Percentiles rank a stretch among this genome's conserved stretches.
These are phyloP conservation scores for Leccinum uliginosum DNA, from an alignment of 768 basidiomycete species.

Conservation along the genomic window DNA sequence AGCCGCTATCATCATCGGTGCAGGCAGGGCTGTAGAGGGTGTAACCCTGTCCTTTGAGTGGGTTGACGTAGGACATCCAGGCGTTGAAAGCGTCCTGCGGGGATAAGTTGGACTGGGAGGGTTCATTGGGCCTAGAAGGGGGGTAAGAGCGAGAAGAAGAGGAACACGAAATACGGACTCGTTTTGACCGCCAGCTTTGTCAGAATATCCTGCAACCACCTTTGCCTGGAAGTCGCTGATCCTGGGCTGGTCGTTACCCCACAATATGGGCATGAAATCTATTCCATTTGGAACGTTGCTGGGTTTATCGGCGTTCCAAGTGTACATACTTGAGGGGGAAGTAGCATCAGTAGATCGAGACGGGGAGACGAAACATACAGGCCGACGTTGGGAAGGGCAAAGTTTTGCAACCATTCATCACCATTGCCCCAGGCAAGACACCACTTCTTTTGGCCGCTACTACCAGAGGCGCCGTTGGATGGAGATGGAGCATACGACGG, in stretches of 20 bases:
- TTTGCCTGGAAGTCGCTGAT: constrained; percentile 40
- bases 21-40: constrained; percentile 60
- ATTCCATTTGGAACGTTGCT: constrained; percentile 35
- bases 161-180: constrained; percentile 48
- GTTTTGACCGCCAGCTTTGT: constrained; percentile 57
- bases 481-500: constrained; percentile 12
- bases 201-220: constrained; percentile 49
- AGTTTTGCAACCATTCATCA: constrained; percentile 44
- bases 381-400: constrained; percentile 37
- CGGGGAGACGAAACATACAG: constrained; percentile 32
- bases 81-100: constrained; percentile 44
- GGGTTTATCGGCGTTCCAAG: constrained; percentile 56
- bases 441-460: constrained; percentile 38
- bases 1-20: constrained; percentile 56
- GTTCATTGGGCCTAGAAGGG: constrained; percentile 58
- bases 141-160: constrained; percentile 4
- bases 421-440: constrained; percentile 64
- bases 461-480: not conserved
- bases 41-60: constrained; percentile 55
- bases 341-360: not conserved
- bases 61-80: constrained; percentile 61
- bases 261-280: constrained; percentile 59
- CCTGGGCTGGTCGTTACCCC: constrained; percentile 43
- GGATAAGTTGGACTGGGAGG: constrained; percentile 55
- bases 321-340: constrained; percentile 44